Evolutionary conservation across 2,329 filamentous ascomycete species (phyloP), one percentile per base, ranked within the genome.

Genomic region (Fusarium sp.): DNA sequence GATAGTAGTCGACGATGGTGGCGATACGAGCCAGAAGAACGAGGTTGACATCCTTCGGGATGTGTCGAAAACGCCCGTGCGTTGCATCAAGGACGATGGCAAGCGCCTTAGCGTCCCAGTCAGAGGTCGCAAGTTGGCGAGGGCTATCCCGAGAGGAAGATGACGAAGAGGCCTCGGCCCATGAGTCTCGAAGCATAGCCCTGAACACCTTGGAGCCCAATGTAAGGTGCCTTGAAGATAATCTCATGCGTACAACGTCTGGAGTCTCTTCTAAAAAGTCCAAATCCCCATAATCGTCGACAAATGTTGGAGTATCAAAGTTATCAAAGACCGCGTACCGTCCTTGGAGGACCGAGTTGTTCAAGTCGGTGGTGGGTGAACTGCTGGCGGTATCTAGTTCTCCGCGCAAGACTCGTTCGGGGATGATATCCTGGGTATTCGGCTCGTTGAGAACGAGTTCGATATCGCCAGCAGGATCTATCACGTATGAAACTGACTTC

Each of bases 1-100:
- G 33, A 5, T 72, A 73, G 15, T 72, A 60, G 11, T 72, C 69
- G 15, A 64, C 52, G 0, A 73, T 37, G 2, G 63, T 58, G 5
- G 61, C 52, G 8, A 73, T 37, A 2, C 68, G 58, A 15, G 55
- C 29, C 0, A 73, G 9, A 0, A 60, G 62, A 4, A 41, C 5
- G 3, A 70, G 9, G 7, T 14, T 49, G 9, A 67, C 2, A 0
- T 38, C 1, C 1, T 11, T 42, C 0, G 59, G 69, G 2, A 64
- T n/a, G 1, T 10, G 7, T 1, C 2, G 25, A 11, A 51, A 8
- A 4, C 55, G 52, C 2, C 57, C 57, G 8, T 73, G 69, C 0
- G 62, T 62, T 0, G 61, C 25, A 6, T 72, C 58, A 7, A 72
- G 37, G 0, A 73, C 33, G 0, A 73, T 27, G 0, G 46, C 23